Evolutionary conservation across 2,329 filamentous ascomycete species (phyloP).

Genomic region (Colletotrichum noveboracense): DNA sequence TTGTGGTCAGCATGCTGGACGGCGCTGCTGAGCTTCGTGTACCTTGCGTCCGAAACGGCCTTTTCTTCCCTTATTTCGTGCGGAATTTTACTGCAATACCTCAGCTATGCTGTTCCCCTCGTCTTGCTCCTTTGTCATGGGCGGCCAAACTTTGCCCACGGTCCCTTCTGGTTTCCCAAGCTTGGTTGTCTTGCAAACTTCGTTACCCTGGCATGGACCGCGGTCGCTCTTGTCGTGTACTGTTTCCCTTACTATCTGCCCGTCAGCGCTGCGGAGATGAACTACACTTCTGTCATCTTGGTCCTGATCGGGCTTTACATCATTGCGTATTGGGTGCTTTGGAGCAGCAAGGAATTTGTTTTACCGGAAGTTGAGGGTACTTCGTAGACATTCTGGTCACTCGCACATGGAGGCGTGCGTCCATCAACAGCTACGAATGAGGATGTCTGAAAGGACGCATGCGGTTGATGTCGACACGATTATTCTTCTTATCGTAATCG

Average conservation of each 20-base stretch:
- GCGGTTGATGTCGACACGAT: too few relatives aligned
- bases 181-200: constrained; percentile 28
- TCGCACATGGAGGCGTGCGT: neutral
- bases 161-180: constrained; percentile 30
- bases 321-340: constrained; percentile 19
- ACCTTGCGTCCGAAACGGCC: constrained; percentile 30
- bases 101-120: constrained; percentile 32
- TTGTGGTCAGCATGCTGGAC: constrained; percentile 27
- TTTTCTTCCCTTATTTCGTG: constrained; percentile 31
- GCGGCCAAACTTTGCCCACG: constrained; percentile 28
- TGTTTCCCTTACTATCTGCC: constrained; percentile 30
- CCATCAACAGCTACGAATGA: too few relatives aligned
- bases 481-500: too few relatives aligned
- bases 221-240: constrained; percentile 29
- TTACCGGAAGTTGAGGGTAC: neutral
- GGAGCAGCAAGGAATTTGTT: neutral
- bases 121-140: constrained; percentile 25
- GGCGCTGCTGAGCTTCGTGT: constrained; percentile 29
- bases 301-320: constrained; percentile 19
- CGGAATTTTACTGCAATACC: constrained; percentile 29
- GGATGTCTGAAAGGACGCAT: too few relatives aligned
- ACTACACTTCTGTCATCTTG: constrained; percentile 28
- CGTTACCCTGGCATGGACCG: constrained; percentile 27
- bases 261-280: constrained; percentile 26
- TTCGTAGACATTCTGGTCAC: neutral